A percentile compares a stretch with the other conserved stretches of the same genome.
phyloP scores from a whole-genome alignment of 768 basidiomycete species.

The Austroboletus eburneus region DNA sequence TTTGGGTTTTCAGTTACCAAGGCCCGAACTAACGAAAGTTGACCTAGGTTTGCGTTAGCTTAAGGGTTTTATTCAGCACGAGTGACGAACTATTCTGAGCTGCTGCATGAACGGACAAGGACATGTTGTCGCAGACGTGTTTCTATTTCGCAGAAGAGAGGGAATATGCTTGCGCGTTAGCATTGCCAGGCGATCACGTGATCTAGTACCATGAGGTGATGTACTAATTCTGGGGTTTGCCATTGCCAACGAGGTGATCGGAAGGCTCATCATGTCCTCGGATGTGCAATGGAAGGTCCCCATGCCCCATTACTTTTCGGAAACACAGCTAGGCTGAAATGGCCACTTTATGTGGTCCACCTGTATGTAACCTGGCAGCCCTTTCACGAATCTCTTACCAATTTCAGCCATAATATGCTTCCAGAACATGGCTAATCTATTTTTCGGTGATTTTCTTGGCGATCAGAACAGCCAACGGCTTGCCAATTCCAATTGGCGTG shows the following conservation, averaged over 20 bases:
- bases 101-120: conserved; percentile 53
- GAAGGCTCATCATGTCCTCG: no score
- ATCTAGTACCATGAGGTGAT: no score
- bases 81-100: conserved; percentile 56
- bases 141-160: no score
- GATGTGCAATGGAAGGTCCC: no score
- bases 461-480: neutral
- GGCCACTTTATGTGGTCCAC: neutral
- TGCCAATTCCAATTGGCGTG: conserved; percentile 16
- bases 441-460: neutral
- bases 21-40: conserved; percentile 63
- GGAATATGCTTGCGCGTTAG: no score
- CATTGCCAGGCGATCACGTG: no score
- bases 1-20: conserved; percentile 60
- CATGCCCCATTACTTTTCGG: no score
- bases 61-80: neutral
- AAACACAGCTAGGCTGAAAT: conserved; percentile 10
- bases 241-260: no score
- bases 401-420: no score
- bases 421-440: conserved; percentile 2
- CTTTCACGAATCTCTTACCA: no score
- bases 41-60: conserved; percentile 41
- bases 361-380: no score
- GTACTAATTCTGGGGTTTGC: no score
- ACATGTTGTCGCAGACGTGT: conserved; percentile 30